Conservation (phyloP, 208 protist species). For the Acanthamoeba triangularis region DNA sequence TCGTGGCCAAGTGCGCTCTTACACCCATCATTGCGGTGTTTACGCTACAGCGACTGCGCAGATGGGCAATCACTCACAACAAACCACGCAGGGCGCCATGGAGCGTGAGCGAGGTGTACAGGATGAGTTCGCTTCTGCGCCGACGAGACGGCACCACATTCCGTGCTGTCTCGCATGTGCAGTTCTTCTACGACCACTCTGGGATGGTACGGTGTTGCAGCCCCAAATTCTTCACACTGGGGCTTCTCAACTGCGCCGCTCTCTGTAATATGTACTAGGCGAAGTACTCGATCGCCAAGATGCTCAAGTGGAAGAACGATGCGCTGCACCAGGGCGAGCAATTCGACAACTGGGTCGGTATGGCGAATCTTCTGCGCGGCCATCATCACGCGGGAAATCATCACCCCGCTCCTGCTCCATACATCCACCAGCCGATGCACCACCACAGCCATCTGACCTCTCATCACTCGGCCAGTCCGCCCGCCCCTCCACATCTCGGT, state of each 20-base stretch:
- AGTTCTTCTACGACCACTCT: slow-evolving; percentile 18
- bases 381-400: neutral
- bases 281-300: slow-evolving; percentile 7
- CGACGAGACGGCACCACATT: slow-evolving; percentile 17
- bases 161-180: neutral
- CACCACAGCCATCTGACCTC: neutral
- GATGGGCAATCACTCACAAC: neutral
- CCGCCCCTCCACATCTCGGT: neutral
- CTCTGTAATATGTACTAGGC: neutral
- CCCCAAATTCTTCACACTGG: neutral
- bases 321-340: neutral
- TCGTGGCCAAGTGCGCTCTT: neutral
- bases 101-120: neutral
- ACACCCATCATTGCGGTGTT: neutral
- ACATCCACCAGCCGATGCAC: neutral
- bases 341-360: neutral
- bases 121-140: neutral
- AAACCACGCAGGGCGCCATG: neutral
- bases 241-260: neutral
- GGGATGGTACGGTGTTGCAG: neutral
- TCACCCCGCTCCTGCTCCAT: too few relatives aligned
- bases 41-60: neutral
- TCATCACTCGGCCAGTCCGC: neutral
- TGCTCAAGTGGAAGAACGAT: slow-evolving; percentile 49
- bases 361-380: neutral